A percentile compares a stretch with the other conserved stretches of the same genome.
Conservation (phyloP, 1,284 basidiomycete genomes). For the Marasmius fiardii region DNA sequence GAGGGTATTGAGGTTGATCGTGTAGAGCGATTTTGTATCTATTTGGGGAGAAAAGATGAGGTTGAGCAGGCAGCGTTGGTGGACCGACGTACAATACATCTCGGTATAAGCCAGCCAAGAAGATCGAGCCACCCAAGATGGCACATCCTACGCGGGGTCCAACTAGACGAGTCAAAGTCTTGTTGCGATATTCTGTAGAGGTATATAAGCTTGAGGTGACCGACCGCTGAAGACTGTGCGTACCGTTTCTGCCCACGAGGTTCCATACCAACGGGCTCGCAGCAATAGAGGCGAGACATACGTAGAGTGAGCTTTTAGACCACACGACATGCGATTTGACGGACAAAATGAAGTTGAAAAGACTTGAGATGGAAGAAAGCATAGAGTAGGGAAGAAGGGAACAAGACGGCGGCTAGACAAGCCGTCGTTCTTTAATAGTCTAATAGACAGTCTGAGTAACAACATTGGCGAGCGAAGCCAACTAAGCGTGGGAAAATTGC, state of each 20-base stretch:
- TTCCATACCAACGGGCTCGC: constrained; percentile 13
- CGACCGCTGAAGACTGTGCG: not conserved
- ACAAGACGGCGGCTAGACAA: not conserved
- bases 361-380: not conserved
- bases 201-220: not conserved
- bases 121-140: constrained; percentile 8
- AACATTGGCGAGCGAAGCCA: no score
- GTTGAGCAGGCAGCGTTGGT: not conserved
- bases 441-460: no score
- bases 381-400: not conserved
- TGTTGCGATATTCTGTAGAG: constrained; percentile 4
- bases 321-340: constrained; percentile 10
- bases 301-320: constrained; percentile 10
- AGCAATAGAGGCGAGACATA: constrained; percentile 9
- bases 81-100: constrained; percentile 8
- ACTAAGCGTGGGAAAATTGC: no score
- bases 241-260: constrained; percentile 14
- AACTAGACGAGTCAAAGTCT: constrained; percentile 10
- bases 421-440: no score
- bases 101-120: constrained; percentile 13
- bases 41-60: not conserved
- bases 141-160: constrained; percentile 9
- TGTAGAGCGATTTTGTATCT: constrained; percentile 33
- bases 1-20: constrained; percentile 35
- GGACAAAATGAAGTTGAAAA: not conserved